Conservation (phyloP, 1,284 basidiomycete genomes). For the Naganishia albida region DNA sequence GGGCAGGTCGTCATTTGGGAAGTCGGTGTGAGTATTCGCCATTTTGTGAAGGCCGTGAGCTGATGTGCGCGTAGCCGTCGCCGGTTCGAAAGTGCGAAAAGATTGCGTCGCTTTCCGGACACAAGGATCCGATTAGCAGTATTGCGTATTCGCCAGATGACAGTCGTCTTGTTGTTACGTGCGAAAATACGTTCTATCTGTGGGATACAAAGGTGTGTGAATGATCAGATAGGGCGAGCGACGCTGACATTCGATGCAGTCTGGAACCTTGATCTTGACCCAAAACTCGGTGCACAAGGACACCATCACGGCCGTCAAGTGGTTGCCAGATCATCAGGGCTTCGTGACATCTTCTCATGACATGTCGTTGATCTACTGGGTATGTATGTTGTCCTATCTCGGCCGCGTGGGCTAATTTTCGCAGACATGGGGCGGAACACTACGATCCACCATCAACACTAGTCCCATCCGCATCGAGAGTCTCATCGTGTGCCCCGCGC, state of each 20-base stretch:
- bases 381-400: conserved; percentile 51
- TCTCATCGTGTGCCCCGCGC: conserved; percentile 83
- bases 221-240: neutral
- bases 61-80: conserved; percentile 21
- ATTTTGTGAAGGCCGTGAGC: neutral
- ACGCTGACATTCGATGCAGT: neutral
- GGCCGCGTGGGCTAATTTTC: conserved; percentile 15
- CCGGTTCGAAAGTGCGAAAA: conserved; percentile 39
- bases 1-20: conserved; percentile 86
- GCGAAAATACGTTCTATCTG: conserved; percentile 75
- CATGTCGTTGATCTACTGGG: conserved; percentile 84
- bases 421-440: conserved; percentile 72
- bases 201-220: conserved; percentile 77
- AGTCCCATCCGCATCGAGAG: conserved; percentile 85
- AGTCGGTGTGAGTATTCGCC: conserved; percentile 63
- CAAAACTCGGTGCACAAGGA: conserved; percentile 64
- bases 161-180: conserved; percentile 72
- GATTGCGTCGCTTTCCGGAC: conserved; percentile 63
- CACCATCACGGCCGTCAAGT: conserved; percentile 79
- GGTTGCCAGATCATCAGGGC: conserved; percentile 83
- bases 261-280: conserved; percentile 21
- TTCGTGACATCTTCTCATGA: conserved; percentile 92
- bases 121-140: conserved; percentile 72
- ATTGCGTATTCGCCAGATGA: conserved; percentile 91
- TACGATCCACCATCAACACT: conserved; percentile 68